A percentile compares a stretch with the other conserved stretches of the same genome.
Conservation (phyloP, 805 yeast species). For the Saccharomycopsis sp. region DNA sequence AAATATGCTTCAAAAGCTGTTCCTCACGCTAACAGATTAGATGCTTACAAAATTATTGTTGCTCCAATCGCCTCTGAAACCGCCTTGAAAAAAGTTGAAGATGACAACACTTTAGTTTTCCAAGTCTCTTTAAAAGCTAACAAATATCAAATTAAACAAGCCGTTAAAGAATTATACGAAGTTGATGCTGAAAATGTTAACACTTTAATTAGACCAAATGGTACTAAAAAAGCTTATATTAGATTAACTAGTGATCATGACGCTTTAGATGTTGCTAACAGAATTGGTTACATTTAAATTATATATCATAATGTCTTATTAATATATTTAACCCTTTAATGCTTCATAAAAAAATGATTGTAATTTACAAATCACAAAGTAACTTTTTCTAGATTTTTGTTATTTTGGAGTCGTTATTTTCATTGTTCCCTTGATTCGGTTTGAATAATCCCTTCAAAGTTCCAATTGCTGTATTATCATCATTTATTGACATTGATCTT, state of each 20-base stretch:
- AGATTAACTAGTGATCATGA: constrained; percentile 98
- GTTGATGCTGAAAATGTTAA: constrained; percentile 90
- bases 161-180: constrained; percentile 96
- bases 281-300: constrained; percentile 93
- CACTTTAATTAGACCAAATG: constrained; percentile 98
- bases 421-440: too few species aligned
- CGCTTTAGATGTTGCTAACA: constrained; percentile 99
- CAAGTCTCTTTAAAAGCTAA: constrained; percentile 94
- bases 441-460: too few species aligned
- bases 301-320: too few species aligned
- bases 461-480: too few species aligned
- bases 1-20: constrained; percentile 92
- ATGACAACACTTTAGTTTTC: constrained; percentile 98
- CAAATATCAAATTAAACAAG: constrained; percentile 97
- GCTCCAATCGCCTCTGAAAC: constrained; percentile 96
- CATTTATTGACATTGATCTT: too few species aligned
- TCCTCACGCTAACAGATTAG: constrained; percentile 95
- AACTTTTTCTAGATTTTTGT: too few species aligned
- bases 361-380: too few species aligned
- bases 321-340: too few species aligned
- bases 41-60: constrained; percentile 88
- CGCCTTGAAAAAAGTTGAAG: constrained; percentile 99
- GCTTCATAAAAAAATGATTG: too few species aligned
- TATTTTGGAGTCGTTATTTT: too few species aligned
- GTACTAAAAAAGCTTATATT: constrained; percentile 99